A percentile compares a stretch with the other conserved stretches of the same genome.
Evolutionary conservation across 176 grass and related monocot genomes (phyloP).

Genomic region (maize (Zea mays)): DNA sequence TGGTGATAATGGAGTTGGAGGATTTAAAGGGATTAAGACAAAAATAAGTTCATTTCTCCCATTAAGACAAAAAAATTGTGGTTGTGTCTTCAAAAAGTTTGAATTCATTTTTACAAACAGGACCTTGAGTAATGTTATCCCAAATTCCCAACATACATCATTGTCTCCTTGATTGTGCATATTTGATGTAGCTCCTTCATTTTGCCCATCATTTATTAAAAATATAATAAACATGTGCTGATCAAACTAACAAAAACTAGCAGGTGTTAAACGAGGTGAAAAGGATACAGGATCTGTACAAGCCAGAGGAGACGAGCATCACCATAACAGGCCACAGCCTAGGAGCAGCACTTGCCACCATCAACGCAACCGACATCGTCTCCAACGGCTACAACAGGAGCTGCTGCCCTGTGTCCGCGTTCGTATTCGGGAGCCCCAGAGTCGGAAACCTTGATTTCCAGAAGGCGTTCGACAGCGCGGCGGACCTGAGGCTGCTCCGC

Average conservation of each 20-base stretch:
- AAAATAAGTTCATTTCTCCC: too few species aligned
- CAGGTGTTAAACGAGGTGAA: constrained; percentile 75
- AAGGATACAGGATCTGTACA: constrained; percentile 60
- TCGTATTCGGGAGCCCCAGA: constrained; percentile 76
- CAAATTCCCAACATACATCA: neutral
- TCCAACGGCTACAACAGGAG: constrained; percentile 57
- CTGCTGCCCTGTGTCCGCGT: constrained; percentile 46
- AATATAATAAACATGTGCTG: neutral
- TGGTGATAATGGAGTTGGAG: too few species aligned
- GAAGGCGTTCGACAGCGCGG: constrained; percentile 41
- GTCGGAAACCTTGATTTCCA: constrained; percentile 71
- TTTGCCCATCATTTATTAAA: neutral
- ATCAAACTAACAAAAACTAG: constrained; percentile 32
- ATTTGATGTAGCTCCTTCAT: neutral
- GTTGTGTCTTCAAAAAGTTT: neutral
- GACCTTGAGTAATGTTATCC: neutral
- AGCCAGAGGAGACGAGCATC: constrained; percentile 77
- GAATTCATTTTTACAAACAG: constrained; percentile 17
- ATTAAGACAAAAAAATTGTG: neutral
- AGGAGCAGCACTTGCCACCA: constrained; percentile 71
- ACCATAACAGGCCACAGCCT: constrained; percentile 92
- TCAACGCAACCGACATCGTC: constrained; percentile 68
- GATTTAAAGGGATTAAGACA: too few species aligned
- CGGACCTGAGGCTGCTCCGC: constrained; percentile 61
- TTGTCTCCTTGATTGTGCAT: constrained; percentile 5